These are phyloP conservation scores for Cryptococcus sp. DNA, from an alignment of 1,284 basidiomycete genomes.

Conservation along the genomic window DNA sequence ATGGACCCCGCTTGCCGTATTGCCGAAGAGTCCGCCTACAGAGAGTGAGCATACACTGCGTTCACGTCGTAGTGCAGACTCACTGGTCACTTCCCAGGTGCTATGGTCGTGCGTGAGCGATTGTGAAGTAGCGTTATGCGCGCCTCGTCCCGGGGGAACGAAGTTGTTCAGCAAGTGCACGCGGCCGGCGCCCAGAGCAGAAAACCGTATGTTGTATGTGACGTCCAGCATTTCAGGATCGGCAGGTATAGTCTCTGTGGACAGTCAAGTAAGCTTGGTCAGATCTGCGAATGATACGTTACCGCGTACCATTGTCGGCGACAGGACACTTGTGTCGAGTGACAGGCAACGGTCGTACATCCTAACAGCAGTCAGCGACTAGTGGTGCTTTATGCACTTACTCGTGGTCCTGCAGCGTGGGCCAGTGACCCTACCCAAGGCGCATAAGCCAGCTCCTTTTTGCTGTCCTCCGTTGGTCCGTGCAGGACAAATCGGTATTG, in stretches of 20 bases:
- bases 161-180: slow-evolving; percentile 19
- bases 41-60: neutral
- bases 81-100: slow-evolving; percentile 19
- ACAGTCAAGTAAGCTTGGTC: neutral
- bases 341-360: slow-evolving; percentile 19
- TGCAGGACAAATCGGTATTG: slow-evolving; percentile 16
- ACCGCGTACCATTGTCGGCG: neutral
- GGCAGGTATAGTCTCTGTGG: neutral
- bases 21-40: slow-evolving; percentile 22
- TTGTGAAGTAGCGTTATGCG: slow-evolving; percentile 14
- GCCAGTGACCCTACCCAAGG: slow-evolving; percentile 18
- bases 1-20: slow-evolving; percentile 12
- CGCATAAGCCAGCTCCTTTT: slow-evolving; percentile 24
- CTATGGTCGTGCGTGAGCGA: slow-evolving; percentile 11
- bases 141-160: neutral
- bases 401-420: slow-evolving; percentile 25
- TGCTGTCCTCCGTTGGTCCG: neutral
- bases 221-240: slow-evolving; percentile 20
- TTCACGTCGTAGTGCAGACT: neutral
- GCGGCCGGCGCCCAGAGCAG: slow-evolving; percentile 19
- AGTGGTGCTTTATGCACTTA: slow-evolving; percentile 6
- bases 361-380: slow-evolving; percentile 4
- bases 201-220: slow-evolving; percentile 22
- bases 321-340: slow-evolving; percentile 10
- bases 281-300: neutral